These are phyloP conservation scores for Penicillium herquei DNA, from an alignment of 495 filamentous ascomycete genomes.

Conservation along the genomic window DNA sequence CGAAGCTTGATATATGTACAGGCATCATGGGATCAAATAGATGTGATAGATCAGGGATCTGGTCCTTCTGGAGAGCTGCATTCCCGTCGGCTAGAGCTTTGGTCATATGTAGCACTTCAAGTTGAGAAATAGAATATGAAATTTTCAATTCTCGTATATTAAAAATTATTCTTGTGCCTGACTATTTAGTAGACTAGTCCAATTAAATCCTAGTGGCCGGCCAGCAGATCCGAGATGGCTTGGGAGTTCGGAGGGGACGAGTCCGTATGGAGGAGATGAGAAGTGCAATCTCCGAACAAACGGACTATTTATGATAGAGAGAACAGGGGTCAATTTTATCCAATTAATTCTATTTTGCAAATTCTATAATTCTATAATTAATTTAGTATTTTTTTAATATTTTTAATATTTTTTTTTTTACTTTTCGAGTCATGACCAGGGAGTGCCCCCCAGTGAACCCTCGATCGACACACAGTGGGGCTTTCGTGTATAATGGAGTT, in stretches of 20 bases:
- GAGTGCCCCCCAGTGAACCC: background rate
- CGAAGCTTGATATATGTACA: too few relatives aligned
- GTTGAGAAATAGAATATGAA: too few relatives aligned
- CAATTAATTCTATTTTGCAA: too few relatives aligned
- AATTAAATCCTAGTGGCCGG: conserved; percentile 2
- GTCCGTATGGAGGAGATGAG: background rate
- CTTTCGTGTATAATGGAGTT: too few relatives aligned
- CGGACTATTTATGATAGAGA: background rate
- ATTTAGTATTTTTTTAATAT: too few relatives aligned
- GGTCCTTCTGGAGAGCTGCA: conserved; percentile 5
- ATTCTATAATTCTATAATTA: too few relatives aligned
- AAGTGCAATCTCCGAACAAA: too few relatives aligned
- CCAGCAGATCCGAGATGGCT: conserved; percentile 5
- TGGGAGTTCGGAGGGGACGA: background rate
- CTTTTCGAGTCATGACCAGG: conserved; percentile 1
- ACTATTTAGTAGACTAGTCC: background rate
- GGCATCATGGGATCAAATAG: too few relatives aligned
- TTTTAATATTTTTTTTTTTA: too few relatives aligned
- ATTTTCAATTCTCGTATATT: too few relatives aligned
- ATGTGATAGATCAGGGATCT: conserved; percentile 16
- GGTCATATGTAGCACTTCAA: background rate
- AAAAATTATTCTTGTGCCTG: background rate
- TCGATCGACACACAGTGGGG: too few relatives aligned
- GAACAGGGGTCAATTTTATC: background rate
- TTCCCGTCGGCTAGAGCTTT: conserved; percentile 12